Base-by-base conservation (phyloP, 306 rosid genomes). In the Ziziphus jujuba region DNA sequence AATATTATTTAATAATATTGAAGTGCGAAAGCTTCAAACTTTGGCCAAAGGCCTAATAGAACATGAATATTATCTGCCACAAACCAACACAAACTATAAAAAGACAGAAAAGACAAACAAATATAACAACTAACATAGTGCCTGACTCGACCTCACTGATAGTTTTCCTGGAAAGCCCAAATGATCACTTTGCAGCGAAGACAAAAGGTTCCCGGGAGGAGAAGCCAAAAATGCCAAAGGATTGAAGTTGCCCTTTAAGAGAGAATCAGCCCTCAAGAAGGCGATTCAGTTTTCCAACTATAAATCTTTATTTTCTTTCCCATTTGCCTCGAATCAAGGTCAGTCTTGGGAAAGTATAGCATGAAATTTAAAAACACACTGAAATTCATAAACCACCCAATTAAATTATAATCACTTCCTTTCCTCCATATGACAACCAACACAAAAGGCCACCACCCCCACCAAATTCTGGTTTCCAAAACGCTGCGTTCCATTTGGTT, bases 171-270 rank as follows among this genome's bases (percentile, higher is more conserved):
- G 72, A 65, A n/a, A 63, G 61, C 74, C 59, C 73, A 58, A 65
- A 65, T 74, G 49, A 22, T 17, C 9, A 33, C 74, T 62, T 59
- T 31, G 71, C 33, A 17, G 61, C 67, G 70, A 73, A 63, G 77
- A 57, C 80, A 61, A 67, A n/a, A 34, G 65, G 19, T 7, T 20
- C 58, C 50, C 75, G 38, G 63, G 52, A 83, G 81, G 70, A 75
- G 68, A 59, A 71, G 75, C 14, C 12, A 40, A 40, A 87, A 86
- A 85, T 90, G 99, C 99, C 97, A 88, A 90, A 90, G 99, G 89
- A 82, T 85, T 48, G 91, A 83, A 84, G 95, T 90, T 95, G 99
- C 96, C 99, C 99, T 87, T 67, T 63, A 54, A 79, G 75, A 84
- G 87, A 56, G 14, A 81, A 81, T 72, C 73, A 67, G 38, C 76